These are phyloP conservation scores for Fusarium sp. DNA, from an alignment of 2,329 filamentous ascomycete genomes.

Conservation along the genomic window DNA sequence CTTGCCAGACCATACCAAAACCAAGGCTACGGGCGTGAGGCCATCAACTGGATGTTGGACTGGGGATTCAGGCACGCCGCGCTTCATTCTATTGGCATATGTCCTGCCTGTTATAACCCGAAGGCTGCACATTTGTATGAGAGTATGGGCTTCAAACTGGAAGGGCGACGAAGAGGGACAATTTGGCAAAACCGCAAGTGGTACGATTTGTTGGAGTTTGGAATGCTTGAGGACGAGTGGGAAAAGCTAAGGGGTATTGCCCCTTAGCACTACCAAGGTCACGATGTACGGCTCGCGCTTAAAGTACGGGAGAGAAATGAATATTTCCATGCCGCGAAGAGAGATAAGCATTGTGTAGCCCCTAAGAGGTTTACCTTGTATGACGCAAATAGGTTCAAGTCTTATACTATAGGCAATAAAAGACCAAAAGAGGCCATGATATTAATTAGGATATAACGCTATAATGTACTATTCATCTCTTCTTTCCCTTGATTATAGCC, in stretches of 20 bases:
- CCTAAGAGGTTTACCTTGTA: too few species aligned
- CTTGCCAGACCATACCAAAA: slow-evolving; percentile 52
- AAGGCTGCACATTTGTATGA: slow-evolving; percentile 57
- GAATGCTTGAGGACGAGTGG: slow-evolving; percentile 57
- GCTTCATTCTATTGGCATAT: slow-evolving; percentile 57
- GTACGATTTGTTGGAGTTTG: slow-evolving; percentile 51
- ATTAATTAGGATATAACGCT: too few species aligned
- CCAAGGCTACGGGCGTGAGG: slow-evolving; percentile 59
- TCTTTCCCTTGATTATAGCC: too few species aligned
- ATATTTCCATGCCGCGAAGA: background rate
- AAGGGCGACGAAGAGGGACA: slow-evolving; percentile 56
- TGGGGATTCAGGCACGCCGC: slow-evolving; percentile 59
- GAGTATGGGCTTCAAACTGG: slow-evolving; percentile 57
- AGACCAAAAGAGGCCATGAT: too few species aligned
- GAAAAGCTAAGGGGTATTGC: slow-evolving; percentile 30
- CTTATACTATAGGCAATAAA: too few species aligned
- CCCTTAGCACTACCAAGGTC: background rate
- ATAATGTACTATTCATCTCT: too few species aligned
- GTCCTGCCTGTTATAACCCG: slow-evolving; percentile 56
- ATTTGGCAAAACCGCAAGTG: slow-evolving; percentile 59
- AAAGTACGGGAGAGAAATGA: background rate
- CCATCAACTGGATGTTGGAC: slow-evolving; percentile 59
- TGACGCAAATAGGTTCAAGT: too few species aligned
- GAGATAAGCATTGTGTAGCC: too few species aligned
- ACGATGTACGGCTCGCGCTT: background rate